Evolutionary conservation across 306 rosid species (phyloP), one percentile per base, ranked within the genome.

Genomic region (Lotus japonicus): DNA sequence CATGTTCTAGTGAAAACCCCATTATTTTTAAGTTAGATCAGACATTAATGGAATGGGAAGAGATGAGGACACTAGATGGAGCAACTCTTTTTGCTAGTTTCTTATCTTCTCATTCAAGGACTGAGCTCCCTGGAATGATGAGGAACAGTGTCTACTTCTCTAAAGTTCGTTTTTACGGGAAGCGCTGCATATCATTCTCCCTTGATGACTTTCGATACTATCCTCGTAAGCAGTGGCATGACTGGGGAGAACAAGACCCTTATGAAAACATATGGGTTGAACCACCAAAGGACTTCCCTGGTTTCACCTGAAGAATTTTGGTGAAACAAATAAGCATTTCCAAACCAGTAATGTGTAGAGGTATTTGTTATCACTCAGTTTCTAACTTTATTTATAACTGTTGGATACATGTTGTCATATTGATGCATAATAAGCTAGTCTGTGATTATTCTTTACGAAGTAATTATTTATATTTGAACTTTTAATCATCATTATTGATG

Each of bases 191-290:
- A 77, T 88, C 95, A 36, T 88, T 81, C 83, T 91, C 95, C 19
- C 84, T 90, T 11, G 83, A 82, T 18, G 80, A 81, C 52, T 58
- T 19, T 63, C 83, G 92, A 73, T 91, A 88, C 82, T 89, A 84
- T 64, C 95, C 97, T 48, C 95, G 92, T 41, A 91, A 91, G 84
- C 87, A 86, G 75, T 91, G 82, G 65, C 82, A 88, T 81, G 95
- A 91, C 58, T 91, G 97, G 92, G 95, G 90, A 67, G 95, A 91
- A 66, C 90, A 83, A 81, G 92, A 88, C 71, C 90, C 95, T 16
- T 91, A 86, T 13, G 89, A 84, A 71, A 86, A 79, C 72, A 86
- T 90, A 62, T 90, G 97, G 97, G 76, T 90, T 64, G 95, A 90
- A 61, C 90, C 95, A 19, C 97, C 92, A 7, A 71, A 86, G 66